Base-by-base conservation (phyloP, 2,329 filamentous ascomycete genomes). In the Lecanoromycetidae sp. region DNA sequence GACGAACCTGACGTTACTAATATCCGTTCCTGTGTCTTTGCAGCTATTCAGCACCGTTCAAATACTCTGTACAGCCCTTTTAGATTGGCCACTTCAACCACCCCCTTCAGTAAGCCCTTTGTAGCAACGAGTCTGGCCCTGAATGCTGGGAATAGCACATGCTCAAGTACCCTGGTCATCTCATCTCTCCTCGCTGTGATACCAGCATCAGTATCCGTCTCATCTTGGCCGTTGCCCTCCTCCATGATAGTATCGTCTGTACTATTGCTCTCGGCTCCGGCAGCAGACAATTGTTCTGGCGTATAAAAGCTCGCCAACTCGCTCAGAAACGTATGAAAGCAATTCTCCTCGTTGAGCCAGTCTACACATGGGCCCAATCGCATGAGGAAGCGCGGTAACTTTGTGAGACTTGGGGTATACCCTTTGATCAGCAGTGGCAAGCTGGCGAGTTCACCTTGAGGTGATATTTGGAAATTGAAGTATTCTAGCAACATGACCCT, bases 61-160 rank as follows among this genome's bases (percentile, higher is more conserved):
- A 98, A 98, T 2, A 96, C 88, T 37, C 85, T 72, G 64, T 98
- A 98, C 49, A 98, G 61, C 0, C 88, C 87, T 64, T 94, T 96
- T 50, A 96, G 64, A 66, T 93, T 87, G 2, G 91, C 90, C 40
- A 94, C 79, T 64, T 98, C 90, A 38, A 94, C 68, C 9, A 94
- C 78, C 0, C 79, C 83, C 42, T 80, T 77, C 66, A 93, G 76
- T 57, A 96, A 66, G 4, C 75, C 72, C 54, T 76, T 82, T 7
- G 91, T 95, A 17, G 86, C 88, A 47, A 96, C 78, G 38, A 98
- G 66, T 48, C 87, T 74, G 4, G 82, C 72, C 61, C 87, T 86
- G 59, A 95, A 85, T 0, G 87, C 86, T 0, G 91, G 91, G 56
- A 98, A 96, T 47, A 98, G 74, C 8, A 87, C 71, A 64, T 94